Evolutionary conservation across 371 early-diverging fungal species (phyloP), one percentile per base, ranked within the genome.

Genomic region (Conidiobolus coronatus): DNA sequence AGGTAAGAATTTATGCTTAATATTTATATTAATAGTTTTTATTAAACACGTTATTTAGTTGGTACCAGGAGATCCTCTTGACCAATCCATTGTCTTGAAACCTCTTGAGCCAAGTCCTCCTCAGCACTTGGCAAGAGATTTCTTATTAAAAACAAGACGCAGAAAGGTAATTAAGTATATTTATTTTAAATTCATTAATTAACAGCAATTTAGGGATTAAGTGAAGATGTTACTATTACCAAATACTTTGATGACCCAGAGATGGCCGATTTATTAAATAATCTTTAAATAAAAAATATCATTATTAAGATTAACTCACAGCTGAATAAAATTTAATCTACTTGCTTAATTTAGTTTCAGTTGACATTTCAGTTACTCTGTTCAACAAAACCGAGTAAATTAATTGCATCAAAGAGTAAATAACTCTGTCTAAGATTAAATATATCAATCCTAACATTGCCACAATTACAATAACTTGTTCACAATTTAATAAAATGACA

Each of bases 31-130:
- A 14, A 21, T 22, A 40, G 18, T 20, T 38, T n/a, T n/a, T 40
- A 29, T 2, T 15, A 12, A 42, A 18, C 12, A 35, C 5, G 7
- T 4, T 33, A 14, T n/a, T 24, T 47, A 57, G 55, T 71, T 82
- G 46, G 95, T 96, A 9, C 97, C 97, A 18, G 97, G 97, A 6
- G 91, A 96, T 60, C 97, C 97, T 19, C 64, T 96, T 24, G 91
- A 93, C 60, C 79, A 80, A 55, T 66, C 66, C 8, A 81, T 86
- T 49, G 79, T 81, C 7, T 61, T 96, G 51, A 56, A 79, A 42
- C 92, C 94, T 15, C 59, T 96, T 41, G 95, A 96, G 62, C 79
- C 89, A 8, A 75, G 80, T 50, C 73, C 82, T 18, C 79, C 74
- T 12, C 79, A 77, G 52, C 81, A 83, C 50, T 64, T 96, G 40